A percentile compares a stretch with the other conserved stretches of the same genome.
Conservation (phyloP, 1,284 basidiomycete species). For the Cutaneotrichosporon daszewskae region DNA sequence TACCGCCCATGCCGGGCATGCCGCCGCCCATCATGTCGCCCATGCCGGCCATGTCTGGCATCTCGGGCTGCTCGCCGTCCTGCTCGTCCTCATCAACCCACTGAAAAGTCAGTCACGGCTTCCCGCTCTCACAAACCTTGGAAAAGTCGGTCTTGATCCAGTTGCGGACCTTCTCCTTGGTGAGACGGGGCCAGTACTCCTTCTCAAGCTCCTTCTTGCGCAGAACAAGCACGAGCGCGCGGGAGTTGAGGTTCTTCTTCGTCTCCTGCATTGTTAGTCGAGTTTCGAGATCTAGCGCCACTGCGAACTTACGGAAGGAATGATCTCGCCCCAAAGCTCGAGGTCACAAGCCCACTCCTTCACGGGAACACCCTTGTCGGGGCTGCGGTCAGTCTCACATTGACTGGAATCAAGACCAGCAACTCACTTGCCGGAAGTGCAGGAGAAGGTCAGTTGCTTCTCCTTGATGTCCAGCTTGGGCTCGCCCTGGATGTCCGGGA, state of each 20-base stretch:
- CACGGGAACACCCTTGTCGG: slow-evolving; percentile 54
- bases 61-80: slow-evolving; percentile 52
- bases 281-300: too few species aligned
- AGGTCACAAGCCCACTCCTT: slow-evolving; percentile 67
- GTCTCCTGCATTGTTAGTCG: slow-evolving; percentile 56
- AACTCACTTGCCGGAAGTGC: slow-evolving; percentile 64
- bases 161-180: slow-evolving; percentile 72
- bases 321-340: slow-evolving; percentile 66
- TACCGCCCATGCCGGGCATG: slow-evolving; percentile 20
- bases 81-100: slow-evolving; percentile 97
- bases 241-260: slow-evolving; percentile 56
- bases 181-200: slow-evolving; percentile 85
- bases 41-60: background rate
- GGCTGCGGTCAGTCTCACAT: slow-evolving; percentile 35
- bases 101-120: slow-evolving; percentile 20
- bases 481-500: slow-evolving; percentile 66
- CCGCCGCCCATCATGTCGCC: slow-evolving; percentile 14
- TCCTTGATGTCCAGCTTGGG: slow-evolving; percentile 62
- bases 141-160: slow-evolving; percentile 86
- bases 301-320: slow-evolving; percentile 63
- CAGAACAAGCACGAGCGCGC: slow-evolving; percentile 61
- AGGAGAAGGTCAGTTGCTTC: slow-evolving; percentile 63
- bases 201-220: slow-evolving; percentile 69
- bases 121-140: slow-evolving; percentile 51
- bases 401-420: background rate